A percentile compares a stretch with the other conserved stretches of the same genome.
These are phyloP conservation scores for Magnusiomyces suaveolens DNA, from an alignment of 1,139 yeast genomes.

Conservation along the genomic window DNA sequence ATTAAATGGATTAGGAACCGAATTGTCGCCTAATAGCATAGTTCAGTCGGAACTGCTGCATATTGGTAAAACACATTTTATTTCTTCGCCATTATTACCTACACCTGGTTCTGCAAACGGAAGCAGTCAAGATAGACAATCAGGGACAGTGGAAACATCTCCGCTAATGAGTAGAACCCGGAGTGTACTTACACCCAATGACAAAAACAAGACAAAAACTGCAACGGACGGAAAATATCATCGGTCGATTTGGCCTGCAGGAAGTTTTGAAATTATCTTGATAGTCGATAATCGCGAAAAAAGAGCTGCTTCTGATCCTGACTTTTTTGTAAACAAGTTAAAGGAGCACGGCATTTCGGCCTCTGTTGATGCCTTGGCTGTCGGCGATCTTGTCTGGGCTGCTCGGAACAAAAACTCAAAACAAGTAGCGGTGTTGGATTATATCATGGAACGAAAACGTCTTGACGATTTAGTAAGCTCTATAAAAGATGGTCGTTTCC, in stretches of 20 bases:
- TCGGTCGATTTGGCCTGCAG: conserved; percentile 40
- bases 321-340: conserved; percentile 41
- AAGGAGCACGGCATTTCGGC: conserved; percentile 40
- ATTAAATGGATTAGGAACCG: neutral
- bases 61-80: neutral
- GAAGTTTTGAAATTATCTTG: conserved; percentile 48
- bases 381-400: conserved; percentile 88
- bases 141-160: neutral
- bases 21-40: neutral
- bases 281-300: conserved; percentile 79
- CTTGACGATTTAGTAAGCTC: conserved; percentile 76
- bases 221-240: neutral
- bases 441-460: conserved; percentile 79
- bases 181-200: too few species aligned
- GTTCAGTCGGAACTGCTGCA: neutral
- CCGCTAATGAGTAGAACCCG: neutral
- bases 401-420: conserved; percentile 55
- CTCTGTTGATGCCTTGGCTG: conserved; percentile 51
- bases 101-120: neutral
- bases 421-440: conserved; percentile 62
- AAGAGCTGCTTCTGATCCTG: conserved; percentile 24
- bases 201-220: neutral
- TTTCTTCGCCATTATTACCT: neutral
- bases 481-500: conserved; percentile 73
- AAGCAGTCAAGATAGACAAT: neutral